Evolutionary conservation across 257 asterid genomes (phyloP).

Genomic region (Fraxinus excelsior): DNA sequence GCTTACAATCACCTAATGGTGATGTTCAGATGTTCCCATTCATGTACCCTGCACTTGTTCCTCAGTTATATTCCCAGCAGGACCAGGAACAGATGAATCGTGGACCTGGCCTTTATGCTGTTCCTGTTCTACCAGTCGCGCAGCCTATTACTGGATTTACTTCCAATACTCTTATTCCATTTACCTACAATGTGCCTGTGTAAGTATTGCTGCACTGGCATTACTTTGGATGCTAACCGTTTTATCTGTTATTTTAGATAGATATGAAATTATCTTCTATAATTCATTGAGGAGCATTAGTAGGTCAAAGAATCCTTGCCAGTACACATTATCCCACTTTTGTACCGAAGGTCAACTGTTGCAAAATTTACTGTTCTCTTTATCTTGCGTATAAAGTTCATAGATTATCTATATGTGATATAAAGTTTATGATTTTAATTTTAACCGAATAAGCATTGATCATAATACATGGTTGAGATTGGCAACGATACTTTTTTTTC

Average conservation of each 20-base stretch:
- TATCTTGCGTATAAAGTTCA: neutral
- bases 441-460: neutral
- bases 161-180: constrained; percentile 69
- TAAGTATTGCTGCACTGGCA: constrained; percentile 42
- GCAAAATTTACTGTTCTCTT: neutral
- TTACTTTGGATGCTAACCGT: neutral
- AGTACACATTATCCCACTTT: neutral
- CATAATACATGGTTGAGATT: neutral
- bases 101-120: constrained; percentile 96
- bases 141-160: constrained; percentile 62
- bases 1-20: constrained; percentile 32
- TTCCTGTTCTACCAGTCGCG: constrained; percentile 58
- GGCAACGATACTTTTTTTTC: neutral
- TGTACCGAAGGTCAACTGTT: constrained; percentile 7
- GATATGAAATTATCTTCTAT: neutral
- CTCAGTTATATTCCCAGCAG: constrained; percentile 34
- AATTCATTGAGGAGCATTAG: neutral
- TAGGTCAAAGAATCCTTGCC: neutral
- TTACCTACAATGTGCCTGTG: constrained; percentile 83
- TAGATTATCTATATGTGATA: constrained; percentile 5
- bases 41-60: constrained; percentile 36
- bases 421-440: neutral
- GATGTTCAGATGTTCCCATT: constrained; percentile 35
- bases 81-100: constrained; percentile 65
- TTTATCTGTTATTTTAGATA: neutral